A percentile compares a stretch with the other conserved stretches of the same genome.
phyloP scores from a whole-genome alignment of 306 rosid species.

The Vigna unguiculata region DNA sequence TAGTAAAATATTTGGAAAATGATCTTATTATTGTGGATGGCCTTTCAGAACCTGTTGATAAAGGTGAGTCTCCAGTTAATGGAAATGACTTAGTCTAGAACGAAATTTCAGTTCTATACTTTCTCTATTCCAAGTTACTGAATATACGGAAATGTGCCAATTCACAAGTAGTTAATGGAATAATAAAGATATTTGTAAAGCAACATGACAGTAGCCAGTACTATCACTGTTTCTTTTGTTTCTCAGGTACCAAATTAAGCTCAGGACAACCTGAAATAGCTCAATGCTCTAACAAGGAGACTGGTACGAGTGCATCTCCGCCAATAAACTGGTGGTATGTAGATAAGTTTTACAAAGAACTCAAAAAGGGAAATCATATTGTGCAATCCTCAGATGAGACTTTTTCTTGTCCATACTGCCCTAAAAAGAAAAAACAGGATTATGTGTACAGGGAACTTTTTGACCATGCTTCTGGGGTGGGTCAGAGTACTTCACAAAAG shows the following conservation, averaged over 20 bases:
- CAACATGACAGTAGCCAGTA: slow-evolving; percentile 9
- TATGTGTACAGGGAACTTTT: slow-evolving; percentile 70
- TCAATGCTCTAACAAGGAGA: slow-evolving; percentile 60
- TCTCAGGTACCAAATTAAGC: slow-evolving; percentile 51
- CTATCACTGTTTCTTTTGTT: slow-evolving; percentile 20
- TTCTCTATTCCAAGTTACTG: slow-evolving; percentile 21
- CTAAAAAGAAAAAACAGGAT: slow-evolving; percentile 63
- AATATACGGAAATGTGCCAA: slow-evolving; percentile 15
- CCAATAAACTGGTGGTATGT: slow-evolving; percentile 66
- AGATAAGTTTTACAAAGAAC: slow-evolving; percentile 64
- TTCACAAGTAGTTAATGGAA: slow-evolving; percentile 19
- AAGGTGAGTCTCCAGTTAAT: slow-evolving; percentile 53
- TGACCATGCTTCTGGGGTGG: slow-evolving; percentile 94
- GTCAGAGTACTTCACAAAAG: slow-evolving; percentile 79
- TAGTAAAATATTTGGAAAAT: slow-evolving; percentile 77
- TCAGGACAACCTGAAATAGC: slow-evolving; percentile 52
- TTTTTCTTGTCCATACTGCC: slow-evolving; percentile 84
- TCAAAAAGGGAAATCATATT: slow-evolving; percentile 63
- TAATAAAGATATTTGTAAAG: background rate
- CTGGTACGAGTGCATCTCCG: slow-evolving; percentile 64
- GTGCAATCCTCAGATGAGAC: slow-evolving; percentile 65
- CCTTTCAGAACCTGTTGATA: slow-evolving; percentile 55
- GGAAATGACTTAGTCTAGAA: background rate
- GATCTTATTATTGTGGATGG: slow-evolving; percentile 57
- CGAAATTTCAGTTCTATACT: background rate